Evolutionary conservation across 176 grass and related monocot genomes (phyloP).

Genomic region (Rhipidocladum racemiflorum): DNA sequence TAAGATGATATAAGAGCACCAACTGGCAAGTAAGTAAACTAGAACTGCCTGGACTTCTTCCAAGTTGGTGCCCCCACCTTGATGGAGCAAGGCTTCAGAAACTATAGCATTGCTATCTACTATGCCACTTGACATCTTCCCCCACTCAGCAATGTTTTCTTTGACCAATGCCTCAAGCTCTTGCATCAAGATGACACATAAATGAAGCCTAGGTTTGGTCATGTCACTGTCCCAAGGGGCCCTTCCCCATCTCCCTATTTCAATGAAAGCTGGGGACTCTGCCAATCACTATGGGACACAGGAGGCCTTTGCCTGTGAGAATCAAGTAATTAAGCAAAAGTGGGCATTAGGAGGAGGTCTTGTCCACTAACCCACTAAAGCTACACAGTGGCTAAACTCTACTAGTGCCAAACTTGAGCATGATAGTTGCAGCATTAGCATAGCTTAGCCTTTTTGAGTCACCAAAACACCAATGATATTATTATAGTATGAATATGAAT

Average conservation of each 20-base stretch:
- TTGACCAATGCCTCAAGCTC: constrained; percentile 47
- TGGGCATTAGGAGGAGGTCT: constrained; percentile 30
- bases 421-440: constrained; percentile 37
- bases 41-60: not conserved
- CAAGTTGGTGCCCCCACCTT: constrained; percentile 26
- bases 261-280: constrained; percentile 41
- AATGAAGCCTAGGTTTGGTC: constrained; percentile 48
- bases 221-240: constrained; percentile 45
- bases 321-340: constrained; percentile 58
- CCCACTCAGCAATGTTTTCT: constrained; percentile 40
- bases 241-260: constrained; percentile 20
- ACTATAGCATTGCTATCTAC: constrained; percentile 39
- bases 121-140: constrained; percentile 28
- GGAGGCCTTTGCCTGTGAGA: constrained; percentile 45
- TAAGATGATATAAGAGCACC: not conserved
- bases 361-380: constrained; percentile 31
- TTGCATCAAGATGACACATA: constrained; percentile 2
- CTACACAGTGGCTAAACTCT: constrained; percentile 32
- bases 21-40: constrained; percentile 26
- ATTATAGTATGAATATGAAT: constrained; percentile 5
- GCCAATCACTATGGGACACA: constrained; percentile 55
- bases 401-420: constrained; percentile 38
- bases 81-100: constrained; percentile 30
- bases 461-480: constrained; percentile 21
- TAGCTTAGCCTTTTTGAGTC: constrained; percentile 35